Evolutionary conservation across 805 yeast species (phyloP).

Genomic region (Candida lessepsii): DNA sequence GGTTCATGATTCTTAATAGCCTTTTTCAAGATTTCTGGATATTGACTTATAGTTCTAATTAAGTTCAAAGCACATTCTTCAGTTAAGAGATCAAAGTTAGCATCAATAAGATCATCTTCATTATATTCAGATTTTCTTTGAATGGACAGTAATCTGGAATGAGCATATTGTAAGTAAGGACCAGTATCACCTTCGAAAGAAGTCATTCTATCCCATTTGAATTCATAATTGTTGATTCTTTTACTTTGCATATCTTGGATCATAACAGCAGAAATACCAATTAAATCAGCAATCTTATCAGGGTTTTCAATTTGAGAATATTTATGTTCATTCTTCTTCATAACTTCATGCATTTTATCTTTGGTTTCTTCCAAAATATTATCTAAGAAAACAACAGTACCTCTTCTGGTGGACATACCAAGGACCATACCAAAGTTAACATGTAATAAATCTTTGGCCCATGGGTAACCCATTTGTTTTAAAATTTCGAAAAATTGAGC

Average conservation of each 20-base stretch:
- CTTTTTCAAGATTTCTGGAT: conserved; percentile 84
- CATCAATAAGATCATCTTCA: conserved; percentile 42
- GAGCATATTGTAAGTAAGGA: conserved; percentile 97
- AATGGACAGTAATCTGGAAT: conserved; percentile 92
- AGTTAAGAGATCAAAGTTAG: conserved; percentile 59
- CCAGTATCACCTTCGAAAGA: conserved; percentile 99
- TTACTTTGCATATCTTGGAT: conserved; percentile 98
- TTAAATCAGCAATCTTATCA: conserved; percentile 88
- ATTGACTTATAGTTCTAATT: conserved; percentile 78
- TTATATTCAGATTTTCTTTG: conserved; percentile 71
- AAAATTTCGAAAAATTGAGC: conserved; percentile 93
- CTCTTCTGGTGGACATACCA: conserved; percentile 98
- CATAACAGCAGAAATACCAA: conserved; percentile 97
- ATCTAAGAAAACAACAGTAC: conserved; percentile 97
- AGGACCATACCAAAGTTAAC: conserved; percentile 96
- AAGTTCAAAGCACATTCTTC: conserved; percentile 72
- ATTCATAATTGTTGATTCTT: conserved; percentile 92
- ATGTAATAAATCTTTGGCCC: conserved; percentile 81
- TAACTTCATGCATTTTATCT: conserved; percentile 92
- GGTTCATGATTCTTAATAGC: conserved; percentile 89
- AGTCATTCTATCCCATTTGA: conserved; percentile 97
- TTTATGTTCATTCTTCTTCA: conserved; percentile 87
- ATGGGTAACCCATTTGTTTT: conserved; percentile 83
- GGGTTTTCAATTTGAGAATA: conserved; percentile 93
- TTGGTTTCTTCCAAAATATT: conserved; percentile 90